phyloP scores from a whole-genome alignment of 2,329 filamentous ascomycete genomes.

The Monascus ruber region DNA sequence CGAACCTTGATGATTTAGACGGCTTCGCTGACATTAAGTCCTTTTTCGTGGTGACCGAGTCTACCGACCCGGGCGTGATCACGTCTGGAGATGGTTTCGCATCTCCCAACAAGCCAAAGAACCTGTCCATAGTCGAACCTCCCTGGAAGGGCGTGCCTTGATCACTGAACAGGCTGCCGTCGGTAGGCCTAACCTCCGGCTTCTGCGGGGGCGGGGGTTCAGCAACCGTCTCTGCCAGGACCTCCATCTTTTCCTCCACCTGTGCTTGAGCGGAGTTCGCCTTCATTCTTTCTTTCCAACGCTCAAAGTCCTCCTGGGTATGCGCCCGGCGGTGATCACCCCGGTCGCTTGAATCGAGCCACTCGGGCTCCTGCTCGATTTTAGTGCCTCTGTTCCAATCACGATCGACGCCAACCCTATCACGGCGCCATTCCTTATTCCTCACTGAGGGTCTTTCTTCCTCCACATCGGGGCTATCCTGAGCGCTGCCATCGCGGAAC shows the following conservation, averaged over 20 bases:
- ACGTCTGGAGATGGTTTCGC: slow-evolving; percentile 35
- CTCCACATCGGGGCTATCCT: slow-evolving; percentile 25
- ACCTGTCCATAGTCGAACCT: slow-evolving; percentile 62
- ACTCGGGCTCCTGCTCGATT: slow-evolving; percentile 75
- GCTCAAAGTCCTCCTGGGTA: slow-evolving; percentile 84
- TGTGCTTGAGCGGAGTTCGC: slow-evolving; percentile 40
- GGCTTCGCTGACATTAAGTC: slow-evolving; percentile 41
- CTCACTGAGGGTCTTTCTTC: slow-evolving; percentile 38
- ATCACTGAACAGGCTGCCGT: slow-evolving; percentile 42
- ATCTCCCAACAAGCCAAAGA: slow-evolving; percentile 54
- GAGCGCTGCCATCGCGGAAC: slow-evolving; percentile 50
- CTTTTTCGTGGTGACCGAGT: slow-evolving; percentile 29
- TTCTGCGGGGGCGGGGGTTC: slow-evolving; percentile 14
- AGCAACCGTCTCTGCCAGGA: slow-evolving; percentile 10
- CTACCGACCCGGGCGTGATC: slow-evolving; percentile 25
- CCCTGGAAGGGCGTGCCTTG: slow-evolving; percentile 51
- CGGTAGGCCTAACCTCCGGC: slow-evolving; percentile 28
- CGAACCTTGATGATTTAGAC: slow-evolving; percentile 69
- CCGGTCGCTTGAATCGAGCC: slow-evolving; percentile 63
- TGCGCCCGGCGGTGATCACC: slow-evolving; percentile 60
- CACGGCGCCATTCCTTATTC: slow-evolving; percentile 55
- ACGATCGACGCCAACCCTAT: slow-evolving; percentile 36
- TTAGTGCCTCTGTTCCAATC: slow-evolving; percentile 44
- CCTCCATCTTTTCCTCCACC: slow-evolving; percentile 35
- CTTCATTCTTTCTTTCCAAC: slow-evolving; percentile 89